phyloP scores from a whole-genome alignment of 2,329 filamentous ascomycete genomes.

The Botryotinia globosa region DNA sequence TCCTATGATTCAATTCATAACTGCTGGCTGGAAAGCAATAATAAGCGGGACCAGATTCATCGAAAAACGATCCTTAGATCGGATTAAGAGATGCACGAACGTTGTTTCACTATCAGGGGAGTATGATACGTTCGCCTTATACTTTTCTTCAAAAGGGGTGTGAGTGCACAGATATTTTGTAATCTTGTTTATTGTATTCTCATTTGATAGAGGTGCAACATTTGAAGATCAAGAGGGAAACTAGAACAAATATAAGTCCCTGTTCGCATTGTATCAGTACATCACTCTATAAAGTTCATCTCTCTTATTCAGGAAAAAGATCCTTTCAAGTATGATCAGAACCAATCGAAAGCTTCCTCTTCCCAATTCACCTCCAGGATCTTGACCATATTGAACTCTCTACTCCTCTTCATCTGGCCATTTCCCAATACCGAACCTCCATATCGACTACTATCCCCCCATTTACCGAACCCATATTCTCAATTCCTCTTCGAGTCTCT shows the following conservation, averaged over 20 bases:
- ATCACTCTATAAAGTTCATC: background rate
- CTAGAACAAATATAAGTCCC: background rate
- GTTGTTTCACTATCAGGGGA: background rate
- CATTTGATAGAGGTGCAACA: background rate
- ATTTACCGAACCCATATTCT: background rate
- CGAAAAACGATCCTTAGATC: background rate
- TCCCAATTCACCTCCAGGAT: background rate
- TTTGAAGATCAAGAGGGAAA: background rate
- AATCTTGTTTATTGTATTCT: background rate
- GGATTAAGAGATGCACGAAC: background rate
- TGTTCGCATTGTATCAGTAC: background rate
- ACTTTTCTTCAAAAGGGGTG: background rate
- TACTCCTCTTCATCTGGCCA: background rate
- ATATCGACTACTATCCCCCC: background rate
- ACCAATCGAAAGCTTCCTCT: background rate
- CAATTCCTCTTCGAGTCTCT: background rate
- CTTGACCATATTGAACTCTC: background rate
- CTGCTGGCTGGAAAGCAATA: background rate
- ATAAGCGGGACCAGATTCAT: background rate
- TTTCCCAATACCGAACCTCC: background rate
- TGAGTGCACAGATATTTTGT: background rate
- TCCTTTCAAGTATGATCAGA: background rate
- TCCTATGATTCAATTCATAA: background rate
- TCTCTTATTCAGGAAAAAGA: background rate
- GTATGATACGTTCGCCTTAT: background rate